Base-by-base conservation (phyloP, 768 basidiomycete species). In the Exidia glandulosa region DNA sequence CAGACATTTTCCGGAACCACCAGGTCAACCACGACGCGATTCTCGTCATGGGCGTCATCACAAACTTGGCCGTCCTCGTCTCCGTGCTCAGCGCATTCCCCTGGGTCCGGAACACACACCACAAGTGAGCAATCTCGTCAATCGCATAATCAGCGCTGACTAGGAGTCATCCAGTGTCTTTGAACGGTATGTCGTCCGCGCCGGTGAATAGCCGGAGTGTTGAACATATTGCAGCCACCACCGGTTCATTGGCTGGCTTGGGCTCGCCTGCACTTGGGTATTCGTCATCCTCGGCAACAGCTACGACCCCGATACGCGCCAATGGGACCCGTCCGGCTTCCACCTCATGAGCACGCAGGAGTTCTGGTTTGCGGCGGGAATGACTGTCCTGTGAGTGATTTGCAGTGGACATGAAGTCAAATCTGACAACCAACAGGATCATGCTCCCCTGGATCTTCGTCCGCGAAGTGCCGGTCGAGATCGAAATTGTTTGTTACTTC, bases 51-150 rank as follows among this genome's bases (percentile, higher is more conserved):
- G 87, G 87, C 30, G 74, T 85, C 33, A 65, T 86, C 34, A 84
- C 84, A 7, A 76, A 79, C 63, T 60, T 86, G 7, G 71, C 77
- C 3, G 76, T 89, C 45, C 74, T 82, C 61, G 70, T 86, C 60
- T 83, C 81, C 50, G 77, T 85, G 45, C 67, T 79, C 48, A 82
- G 85, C 47, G 88, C 86, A 13, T 79, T 89, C 68, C 88, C 88
- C 32, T 88, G 87, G 86, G 80, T 90, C 52, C 78, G 88, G 63
- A 89, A 89, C 65, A 82, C 81, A 12, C 85, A 88, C 64, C 88
- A 90, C 76, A 89, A 89, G 87, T 88, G 68, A 66, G 19, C 37
- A 23, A 23, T 48, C 19, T 36, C 7, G 10, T 12, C 50, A 29
- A 13, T 54, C 58, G n/a, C n/a, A n/a, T n/a, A n/a, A n/a, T n/a